Base-by-base conservation (phyloP, 2,329 filamentous ascomycete species). In the Trichoderma sp. region DNA sequence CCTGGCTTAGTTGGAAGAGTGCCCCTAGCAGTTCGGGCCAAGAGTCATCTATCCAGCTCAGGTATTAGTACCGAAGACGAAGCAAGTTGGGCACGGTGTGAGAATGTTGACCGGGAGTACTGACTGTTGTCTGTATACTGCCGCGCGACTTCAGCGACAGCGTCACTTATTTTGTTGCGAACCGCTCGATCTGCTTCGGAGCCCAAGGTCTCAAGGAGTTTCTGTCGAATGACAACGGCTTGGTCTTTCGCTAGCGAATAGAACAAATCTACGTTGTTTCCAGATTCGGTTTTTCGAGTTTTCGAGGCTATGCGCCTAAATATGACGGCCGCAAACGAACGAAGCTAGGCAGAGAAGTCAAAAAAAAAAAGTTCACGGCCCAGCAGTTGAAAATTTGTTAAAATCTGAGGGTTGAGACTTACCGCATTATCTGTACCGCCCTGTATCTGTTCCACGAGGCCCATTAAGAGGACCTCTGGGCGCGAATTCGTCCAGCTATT, bases 101-200 rank as follows among this genome's bases (percentile, higher is more conserved):
- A 60, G 40, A 58, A 57, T 24, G 29, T 33, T 56, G 29, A 19
- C 24, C 19, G 14, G 33, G 56, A 49, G 62, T 33, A 47, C 90
- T 79, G 86, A 97, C 93, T 91, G 76, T 92, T 93, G 76, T 98
- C 96, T 56, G 92, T 92, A 81, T 97, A 97, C 83, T 99, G 94
- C 76, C 96, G 89, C 56, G 95, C 96, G 71, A 99, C 86, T 81
- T 99, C 96, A 29, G 96, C 96, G 71, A 98, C 92, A n/a, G 95
- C 94, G 81, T 99, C 96, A 75, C 94, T 96, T 78, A 98, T 92
- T 82, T 99, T 99, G 83, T 97, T 96, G 76, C 96, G 88, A 58
- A 97, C 92, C 49, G 88, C 84, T 71, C 89, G 87, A 71, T 92
- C 88, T 27, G 87, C 83, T 82, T 98, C 96, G 71, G 84, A 85